Conservation (phyloP, 2,329 filamentous ascomycete species). For the Onygenales sp. region DNA sequence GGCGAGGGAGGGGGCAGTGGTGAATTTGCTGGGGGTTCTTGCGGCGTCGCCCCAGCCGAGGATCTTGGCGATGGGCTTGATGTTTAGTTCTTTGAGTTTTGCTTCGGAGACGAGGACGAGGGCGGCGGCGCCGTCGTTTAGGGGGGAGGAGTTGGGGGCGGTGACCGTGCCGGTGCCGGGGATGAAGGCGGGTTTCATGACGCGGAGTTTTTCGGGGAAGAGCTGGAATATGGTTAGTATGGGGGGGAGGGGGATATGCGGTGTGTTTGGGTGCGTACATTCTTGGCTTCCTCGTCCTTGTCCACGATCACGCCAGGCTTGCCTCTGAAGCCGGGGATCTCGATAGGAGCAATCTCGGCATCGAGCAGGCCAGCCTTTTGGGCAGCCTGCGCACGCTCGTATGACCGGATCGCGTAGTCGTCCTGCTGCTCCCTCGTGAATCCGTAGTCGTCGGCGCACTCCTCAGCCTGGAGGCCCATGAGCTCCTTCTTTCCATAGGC, state of each 20-base stretch:
- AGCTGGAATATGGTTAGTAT: constrained; percentile 33
- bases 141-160: constrained; percentile 88
- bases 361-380: constrained; percentile 72
- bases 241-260: neutral
- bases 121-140: constrained; percentile 90
- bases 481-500: constrained; percentile 87
- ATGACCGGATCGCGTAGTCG: constrained; percentile 88
- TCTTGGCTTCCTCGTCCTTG: constrained; percentile 92
- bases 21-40: constrained; percentile 88
- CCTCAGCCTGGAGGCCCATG: constrained; percentile 89
- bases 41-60: constrained; percentile 95
- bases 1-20: constrained; percentile 81
- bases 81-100: constrained; percentile 80
- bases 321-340: constrained; percentile 77
- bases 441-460: constrained; percentile 75
- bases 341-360: constrained; percentile 79
- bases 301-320: constrained; percentile 76
- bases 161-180: constrained; percentile 75
- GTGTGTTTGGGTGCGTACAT: constrained; percentile 41
- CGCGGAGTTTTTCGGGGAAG: constrained; percentile 71
- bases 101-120: constrained; percentile 89
- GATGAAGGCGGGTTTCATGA: constrained; percentile 76
- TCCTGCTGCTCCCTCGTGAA: constrained; percentile 82
- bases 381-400: constrained; percentile 85
- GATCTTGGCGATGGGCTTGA: constrained; percentile 93